Conservation (phyloP, 2,329 filamentous ascomycete genomes). For the Massarina eburnea region DNA sequence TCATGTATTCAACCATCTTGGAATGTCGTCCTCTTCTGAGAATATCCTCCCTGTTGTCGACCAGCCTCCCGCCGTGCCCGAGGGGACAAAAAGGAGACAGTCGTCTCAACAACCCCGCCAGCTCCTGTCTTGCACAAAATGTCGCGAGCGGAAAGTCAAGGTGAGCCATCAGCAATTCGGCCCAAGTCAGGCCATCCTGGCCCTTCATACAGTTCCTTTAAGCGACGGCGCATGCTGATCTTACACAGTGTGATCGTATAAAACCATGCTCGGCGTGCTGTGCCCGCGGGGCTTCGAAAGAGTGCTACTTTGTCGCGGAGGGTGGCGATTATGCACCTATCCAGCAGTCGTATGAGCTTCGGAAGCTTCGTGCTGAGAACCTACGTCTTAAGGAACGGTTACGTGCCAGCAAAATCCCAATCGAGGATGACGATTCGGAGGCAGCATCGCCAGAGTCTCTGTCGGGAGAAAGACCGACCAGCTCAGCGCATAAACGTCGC, state of each 20-base stretch:
- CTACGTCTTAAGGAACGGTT: slow-evolving; percentile 48
- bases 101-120: slow-evolving; percentile 47
- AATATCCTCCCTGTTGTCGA: slow-evolving; percentile 13
- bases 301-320: slow-evolving; percentile 51
- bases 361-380: slow-evolving; percentile 50
- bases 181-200: neutral
- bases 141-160: slow-evolving; percentile 53
- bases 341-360: slow-evolving; percentile 51
- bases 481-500: slow-evolving; percentile 25
- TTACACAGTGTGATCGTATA: slow-evolving; percentile 49
- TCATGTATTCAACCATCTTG: slow-evolving; percentile 27
- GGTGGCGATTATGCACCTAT: slow-evolving; percentile 51
- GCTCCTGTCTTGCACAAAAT: slow-evolving; percentile 52
- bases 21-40: slow-evolving; percentile 19
- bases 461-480: slow-evolving; percentile 18
- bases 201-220: neutral
- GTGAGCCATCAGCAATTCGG: slow-evolving; percentile 25
- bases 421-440: slow-evolving; percentile 43
- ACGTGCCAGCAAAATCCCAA: slow-evolving; percentile 33
- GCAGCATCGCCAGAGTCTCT: slow-evolving; percentile 23
- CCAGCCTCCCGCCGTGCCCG: slow-evolving; percentile 6
- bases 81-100: slow-evolving; percentile 35
- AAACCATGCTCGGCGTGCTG: slow-evolving; percentile 54
- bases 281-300: slow-evolving; percentile 50
- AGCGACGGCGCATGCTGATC: slow-evolving; percentile 1